Evolutionary conservation across 2,329 filamentous ascomycete genomes (phyloP), one percentile per base, ranked within the genome.

Genomic region (Colletotrichum sojae): DNA sequence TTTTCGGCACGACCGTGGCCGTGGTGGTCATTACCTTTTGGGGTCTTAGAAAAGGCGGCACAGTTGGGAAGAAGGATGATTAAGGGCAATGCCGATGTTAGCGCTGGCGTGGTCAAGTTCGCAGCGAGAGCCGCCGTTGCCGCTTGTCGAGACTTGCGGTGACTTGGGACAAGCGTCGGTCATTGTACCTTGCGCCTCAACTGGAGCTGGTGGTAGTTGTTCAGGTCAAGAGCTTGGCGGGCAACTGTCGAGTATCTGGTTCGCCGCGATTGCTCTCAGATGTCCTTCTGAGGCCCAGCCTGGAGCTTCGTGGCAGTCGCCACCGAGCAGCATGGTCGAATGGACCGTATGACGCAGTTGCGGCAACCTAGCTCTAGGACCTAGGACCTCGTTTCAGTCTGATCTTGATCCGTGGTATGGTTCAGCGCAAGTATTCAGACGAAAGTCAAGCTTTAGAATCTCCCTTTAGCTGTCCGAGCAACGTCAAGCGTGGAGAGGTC

Each of bases 1-100:
- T 83, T 20, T 87, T 87, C 77, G 85, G 78, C 1, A 72, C 73
- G 20, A 83, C 82, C 65, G 73, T 84, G 1, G 71, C 81, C 16
- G 79, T 81, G 15, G 76, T 78, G 59, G 68, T 77, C 0, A 73
- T 85, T 52, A 79, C 79, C 13, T 75, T 75, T 4, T 78, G 82
- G 61, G 85, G 85, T 0, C 71, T 88, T 39, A 78, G 81, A 57
- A 83, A 80, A 56, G 80, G 81, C 5, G 85, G 86, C 1, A 83
- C 80, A 39, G 81, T 88, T 36, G 86, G 86, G 0, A 77, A 85
- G 71, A 87, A 87, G 72, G 56, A 69, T 22, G 69, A 69, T n/a
- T 68, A 43, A 53, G 15, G 13, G 18, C 46, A 13, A 20, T 49
- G 46, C 16, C 18, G n/a, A 8, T 49, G 18, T n/a, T 18, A 22